A percentile compares a stretch with the other conserved stretches of the same genome.
Conservation (phyloP, 345 rosid genomes). For the Populus simonii region DNA sequence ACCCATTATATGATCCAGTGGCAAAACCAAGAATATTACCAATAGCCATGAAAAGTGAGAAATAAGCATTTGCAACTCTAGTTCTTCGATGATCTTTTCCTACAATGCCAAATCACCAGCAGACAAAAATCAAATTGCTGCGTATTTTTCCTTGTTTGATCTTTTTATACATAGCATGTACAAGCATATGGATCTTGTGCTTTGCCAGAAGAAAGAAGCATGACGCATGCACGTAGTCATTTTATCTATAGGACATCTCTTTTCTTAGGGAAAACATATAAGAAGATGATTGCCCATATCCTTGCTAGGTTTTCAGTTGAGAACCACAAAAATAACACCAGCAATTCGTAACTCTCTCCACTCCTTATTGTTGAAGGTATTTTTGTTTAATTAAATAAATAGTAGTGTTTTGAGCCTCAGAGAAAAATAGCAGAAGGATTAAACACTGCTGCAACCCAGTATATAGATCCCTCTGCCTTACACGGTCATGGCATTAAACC, state of each 20-base stretch:
- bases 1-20: conserved; percentile 80
- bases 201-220: neutral
- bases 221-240: neutral
- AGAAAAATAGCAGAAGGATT: neutral
- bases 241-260: neutral
- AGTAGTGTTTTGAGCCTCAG: neutral
- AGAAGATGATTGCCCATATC: neutral
- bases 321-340: neutral
- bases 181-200: neutral
- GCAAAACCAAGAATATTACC: conserved; percentile 94
- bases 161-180: neutral
- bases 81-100: conserved; percentile 87
- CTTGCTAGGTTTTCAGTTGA: neutral
- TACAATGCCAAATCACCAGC: conserved; percentile 33
- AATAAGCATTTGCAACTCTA: conserved; percentile 91
- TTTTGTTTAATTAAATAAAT: neutral
- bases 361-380: neutral
- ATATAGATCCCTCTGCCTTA: neutral
- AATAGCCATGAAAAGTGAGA: conserved; percentile 88
- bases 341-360: no score
- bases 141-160: neutral
- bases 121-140: conserved; percentile 13
- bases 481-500: neutral
- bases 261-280: neutral
- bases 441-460: neutral